Conservation (phyloP, 2,329 filamentous ascomycete genomes). For the Pseudohalonectria lignicola region DNA sequence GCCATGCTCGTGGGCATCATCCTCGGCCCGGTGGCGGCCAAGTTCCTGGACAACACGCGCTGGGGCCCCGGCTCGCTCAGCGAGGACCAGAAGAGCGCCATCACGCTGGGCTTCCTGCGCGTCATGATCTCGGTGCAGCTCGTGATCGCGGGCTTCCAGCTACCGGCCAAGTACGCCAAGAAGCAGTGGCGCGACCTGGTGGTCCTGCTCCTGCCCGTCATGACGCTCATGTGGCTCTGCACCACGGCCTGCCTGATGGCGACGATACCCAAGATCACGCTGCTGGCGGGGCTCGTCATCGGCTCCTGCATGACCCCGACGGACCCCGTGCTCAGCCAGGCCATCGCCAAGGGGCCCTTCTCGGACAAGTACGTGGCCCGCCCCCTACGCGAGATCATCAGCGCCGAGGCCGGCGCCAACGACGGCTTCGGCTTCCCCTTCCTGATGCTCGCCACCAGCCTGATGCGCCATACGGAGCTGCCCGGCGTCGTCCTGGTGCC, state of each 20-base stretch:
- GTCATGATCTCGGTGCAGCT: slow-evolving; percentile 85
- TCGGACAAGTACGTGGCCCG: slow-evolving; percentile 83
- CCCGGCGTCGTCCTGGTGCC: slow-evolving; percentile 47
- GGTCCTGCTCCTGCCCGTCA: slow-evolving; percentile 70
- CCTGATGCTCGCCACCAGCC: slow-evolving; percentile 71
- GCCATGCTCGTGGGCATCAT: slow-evolving; percentile 68
- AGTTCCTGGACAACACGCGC: slow-evolving; percentile 60
- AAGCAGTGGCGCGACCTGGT: slow-evolving; percentile 68
- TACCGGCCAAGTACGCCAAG: slow-evolving; percentile 71
- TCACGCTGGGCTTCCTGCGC: slow-evolving; percentile 76
- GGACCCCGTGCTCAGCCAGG: slow-evolving; percentile 78
- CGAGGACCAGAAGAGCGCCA: slow-evolving; percentile 48
- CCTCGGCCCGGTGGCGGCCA: slow-evolving; percentile 66
- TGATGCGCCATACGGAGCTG: slow-evolving; percentile 64
- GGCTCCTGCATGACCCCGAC: slow-evolving; percentile 88
- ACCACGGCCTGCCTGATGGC: slow-evolving; percentile 73
- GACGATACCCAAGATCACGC: slow-evolving; percentile 58
- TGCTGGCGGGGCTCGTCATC: slow-evolving; percentile 69
- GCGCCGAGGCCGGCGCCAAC: slow-evolving; percentile 78
- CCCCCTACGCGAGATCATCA: slow-evolving; percentile 68
- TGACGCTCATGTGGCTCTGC: slow-evolving; percentile 77
- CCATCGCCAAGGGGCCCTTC: slow-evolving; percentile 88
- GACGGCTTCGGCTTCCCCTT: slow-evolving; percentile 87
- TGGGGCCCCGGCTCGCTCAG: slow-evolving; percentile 55
- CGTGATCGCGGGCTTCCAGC: slow-evolving; percentile 76